Base-by-base conservation (phyloP, 257 asterid genomes). In the Salvia miltiorrhiza region DNA sequence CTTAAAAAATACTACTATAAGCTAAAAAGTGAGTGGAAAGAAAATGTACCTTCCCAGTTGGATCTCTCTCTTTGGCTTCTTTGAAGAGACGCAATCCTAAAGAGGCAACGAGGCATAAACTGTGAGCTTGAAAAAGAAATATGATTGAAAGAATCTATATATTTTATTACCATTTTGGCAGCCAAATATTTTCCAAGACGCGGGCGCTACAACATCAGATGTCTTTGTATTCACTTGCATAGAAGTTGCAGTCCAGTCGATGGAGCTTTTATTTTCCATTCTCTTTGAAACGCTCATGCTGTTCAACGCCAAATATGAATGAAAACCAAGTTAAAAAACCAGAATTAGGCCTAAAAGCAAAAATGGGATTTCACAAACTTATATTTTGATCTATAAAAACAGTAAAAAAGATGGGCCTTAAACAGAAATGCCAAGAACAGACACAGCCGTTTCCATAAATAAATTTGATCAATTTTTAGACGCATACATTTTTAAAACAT, bases 141-240 rank as follows among this genome's bases (percentile, higher is more conserved):
- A 45, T 35, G 52, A 39, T 56, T 32, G n/a, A 32, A 62, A 44
- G n/a, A 24, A 45, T 45, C 28, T n/a, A 58, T 23, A 4, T 44
- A 49, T 48, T 28, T 58, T 37, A 41, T 30, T 80, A 89, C 97
- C 97, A 74, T 89, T 84, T 76, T 87, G 87, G 80, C 89, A 87
- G 76, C 96, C 95, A 73, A 87, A 91, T 76, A 91, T 87, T 69
- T 84, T 89, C 97, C 97, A 91, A 2, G 96, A 86, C 17, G 93
- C 86, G 81, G 97, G 92, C 58, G 92, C 89, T 40, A 91, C 76
- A 59, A 91, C 97, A 67, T 92, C 97, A 11, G 93, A 81, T 40
- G 93, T 71, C 90, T 80, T 80, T 9, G 95, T 85, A 74, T 84
- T 82, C 53, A 86, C 90, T 45, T 82, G 85, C 70, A 74, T 60